Base-by-base conservation (phyloP, 139 green algal genomes). In the Ettlia oleoabundans region DNA sequence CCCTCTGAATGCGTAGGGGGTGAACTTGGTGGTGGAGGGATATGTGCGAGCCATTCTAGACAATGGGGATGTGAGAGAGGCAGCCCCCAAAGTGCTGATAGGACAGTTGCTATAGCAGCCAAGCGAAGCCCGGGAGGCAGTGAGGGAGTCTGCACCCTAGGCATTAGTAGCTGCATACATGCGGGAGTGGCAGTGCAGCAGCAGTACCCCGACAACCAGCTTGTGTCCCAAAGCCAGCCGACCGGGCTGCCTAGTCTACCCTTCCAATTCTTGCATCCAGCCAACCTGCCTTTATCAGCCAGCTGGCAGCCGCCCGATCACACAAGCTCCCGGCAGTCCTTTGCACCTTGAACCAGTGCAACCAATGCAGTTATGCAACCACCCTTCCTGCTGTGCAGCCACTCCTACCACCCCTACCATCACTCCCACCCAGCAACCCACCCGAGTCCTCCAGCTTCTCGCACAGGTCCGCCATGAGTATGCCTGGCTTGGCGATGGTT, bases 381-480 rank as follows among this genome's bases (percentile, higher is more conserved):
- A n/a, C n/a, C n/a, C n/a, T n/a, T n/a, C n/a, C n/a, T n/a, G n/a
- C 47, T 58, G 13, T 58, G 47, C 47, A 58, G 13, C 47, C 13
- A 15, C 47, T 15, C 47, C 47, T n/a, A n/a, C 47, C 47, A 58
- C 47, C 47, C 47, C 47, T 15, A 10, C 47, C 47, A 10, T 15
- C 47, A 10, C 10, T 15, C 47, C 47, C 47, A 58, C 47, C 47
- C 47, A 10, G 47, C 47, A 10, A 15, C 47, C 5, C 75, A 84
- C 78, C 78, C 3, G 67, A 87, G 86, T 96, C 86, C 86, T 99
- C 97, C 76, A 99, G 91, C 82, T 89, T 93, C 90, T 99, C 96
- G 84, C 94, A 98, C 84, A 99, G 92, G 73, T 98, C 89, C 1
- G 90, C 91, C 75, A 99, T 90, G 18, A 84, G 69, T 63, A 99